Evolutionary conservation across 1,284 basidiomycete genomes (phyloP).

Genomic region (Testicularia cyperi): DNA sequence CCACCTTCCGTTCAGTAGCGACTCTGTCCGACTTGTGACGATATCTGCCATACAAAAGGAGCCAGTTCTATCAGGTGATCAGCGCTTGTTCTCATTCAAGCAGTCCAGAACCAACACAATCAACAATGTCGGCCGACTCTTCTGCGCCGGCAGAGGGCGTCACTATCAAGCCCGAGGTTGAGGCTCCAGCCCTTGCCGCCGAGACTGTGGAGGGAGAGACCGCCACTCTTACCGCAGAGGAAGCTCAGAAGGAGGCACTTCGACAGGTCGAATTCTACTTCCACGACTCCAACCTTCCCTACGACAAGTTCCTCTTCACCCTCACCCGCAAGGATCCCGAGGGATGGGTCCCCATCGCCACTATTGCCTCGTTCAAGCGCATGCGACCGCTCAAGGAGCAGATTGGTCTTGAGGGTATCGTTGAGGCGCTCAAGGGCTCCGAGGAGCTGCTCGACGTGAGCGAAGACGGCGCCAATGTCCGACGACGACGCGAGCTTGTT

Average conservation of each 20-base stretch:
- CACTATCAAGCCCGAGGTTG: constrained; percentile 13
- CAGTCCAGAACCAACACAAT: no score
- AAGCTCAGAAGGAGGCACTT: constrained; percentile 44
- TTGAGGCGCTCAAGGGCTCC: constrained; percentile 38
- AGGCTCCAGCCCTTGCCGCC: constrained; percentile 13
- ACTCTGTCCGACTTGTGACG: no score
- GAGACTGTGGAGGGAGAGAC: constrained; percentile 3
- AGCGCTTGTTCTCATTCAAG: no score
- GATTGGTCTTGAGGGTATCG: constrained; percentile 46
- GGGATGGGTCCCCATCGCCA: constrained; percentile 88
- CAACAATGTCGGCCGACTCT: no score
- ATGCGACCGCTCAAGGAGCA: constrained; percentile 69
- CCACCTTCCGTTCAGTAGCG: no score
- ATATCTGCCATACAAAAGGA: no score
- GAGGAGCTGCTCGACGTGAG: constrained; percentile 71
- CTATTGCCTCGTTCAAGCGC: constrained; percentile 90
- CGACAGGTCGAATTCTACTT: constrained; percentile 85
- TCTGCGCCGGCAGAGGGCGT: no score
- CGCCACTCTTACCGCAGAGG: constrained; percentile 34
- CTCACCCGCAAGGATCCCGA: constrained; percentile 55
- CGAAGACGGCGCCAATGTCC: constrained; percentile 72
- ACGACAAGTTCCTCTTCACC: constrained; percentile 90
- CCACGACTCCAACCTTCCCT: constrained; percentile 81
- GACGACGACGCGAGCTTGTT: constrained; percentile 67
- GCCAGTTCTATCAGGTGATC: no score